Evolutionary conservation across 352 stramenopile species (phyloP), one percentile per base, ranked within the genome.

Genomic region (Globisporangium canariense): DNA sequence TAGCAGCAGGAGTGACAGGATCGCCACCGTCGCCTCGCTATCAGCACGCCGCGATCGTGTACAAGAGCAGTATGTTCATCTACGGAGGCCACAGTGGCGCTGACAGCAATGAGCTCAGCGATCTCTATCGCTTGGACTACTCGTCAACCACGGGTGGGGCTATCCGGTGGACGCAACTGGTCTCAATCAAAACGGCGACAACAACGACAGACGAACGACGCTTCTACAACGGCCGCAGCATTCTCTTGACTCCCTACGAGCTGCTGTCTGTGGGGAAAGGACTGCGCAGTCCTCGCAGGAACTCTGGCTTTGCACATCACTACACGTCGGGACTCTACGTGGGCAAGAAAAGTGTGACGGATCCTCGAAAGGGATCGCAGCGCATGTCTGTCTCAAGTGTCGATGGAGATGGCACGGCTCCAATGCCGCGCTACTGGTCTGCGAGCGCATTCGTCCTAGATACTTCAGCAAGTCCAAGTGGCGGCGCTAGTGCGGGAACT

Each of bases 91-190:
- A 65, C 46, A 80, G 59, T 28, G 73, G 68, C 5, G 43, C n/a
- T 1, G 73, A 71, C n/a, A 65, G 70, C 0, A 56, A 69, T 43
- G 66, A 73, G 11, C 45, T 88, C 22, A 72, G 66, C 6, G 83
- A 93, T 64, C 57, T 93, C 5, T 84, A 85, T 58, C 78, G 83
- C 3, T 58, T 93, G 47, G 80, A 93, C 62, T 93, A 91, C 45
- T 70, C 63, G 2, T 46, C 65, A 0, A 53, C 72, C 0, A 71
- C 47, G 3, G 58, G 64, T 38, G 55, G 67, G 46, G 18, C 60
- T 38, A 60, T 75, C 49, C 58, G 58, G 47, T 91, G 82, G 79
- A 84, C 70, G 9, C 74, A 77, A 46, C 68, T 91, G 13, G 25
- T 68, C 30, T 58, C 76, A 3, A 13, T 74, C 4, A 70, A 51